Evolutionary conservation across 2,329 filamentous ascomycete genomes (phyloP), one percentile per base, ranked within the genome.

Genomic region (Parastagonospora avenae): DNA sequence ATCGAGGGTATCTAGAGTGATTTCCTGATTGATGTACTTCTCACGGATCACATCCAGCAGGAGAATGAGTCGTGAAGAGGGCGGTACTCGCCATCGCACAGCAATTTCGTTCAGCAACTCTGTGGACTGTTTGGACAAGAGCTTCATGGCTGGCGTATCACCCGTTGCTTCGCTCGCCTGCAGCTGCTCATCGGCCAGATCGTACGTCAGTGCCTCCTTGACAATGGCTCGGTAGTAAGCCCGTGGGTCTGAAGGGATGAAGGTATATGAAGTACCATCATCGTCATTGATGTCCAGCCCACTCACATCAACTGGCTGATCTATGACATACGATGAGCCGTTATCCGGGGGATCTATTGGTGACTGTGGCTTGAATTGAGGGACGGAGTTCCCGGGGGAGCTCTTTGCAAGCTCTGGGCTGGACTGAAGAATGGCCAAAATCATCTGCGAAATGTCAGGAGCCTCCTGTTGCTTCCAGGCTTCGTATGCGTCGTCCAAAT

Each of bases 381-480:
- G 85, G 43, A 90, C 77, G 10, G 80, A 76, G 28, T 79, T 77
- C 12, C 79, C 80, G 1, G 87, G 83, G 4, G 89, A 87, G 57
- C 83, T 88, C 69, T 92, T 95, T 42, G 91, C 88, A 45, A 97
- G 80, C 59, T 93, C 89, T 4, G 92, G 93, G 62, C 90, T 91
- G 5, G 89, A 89, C 54, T 90, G 91, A 35, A 97, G 79, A 57
- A 99, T 91, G 32, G 92, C 90, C 63, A 96, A 81, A 81, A 99
- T 94, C 85, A 97, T 92, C 62, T 94, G 90, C 5, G 92, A 94
- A 36, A 99, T 78, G 62, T 96, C 91, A 10, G 89, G 88, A 2
- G 84, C 84, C 72, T 99, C 94, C n/a, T 86, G 84, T 69, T 90
- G 93, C 73, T 92, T 95, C 94, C 94, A 99, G 37, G 85, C 80